phyloP scores from a whole-genome alignment of 805 yeast genomes.

The Candida sphagnicola region DNA sequence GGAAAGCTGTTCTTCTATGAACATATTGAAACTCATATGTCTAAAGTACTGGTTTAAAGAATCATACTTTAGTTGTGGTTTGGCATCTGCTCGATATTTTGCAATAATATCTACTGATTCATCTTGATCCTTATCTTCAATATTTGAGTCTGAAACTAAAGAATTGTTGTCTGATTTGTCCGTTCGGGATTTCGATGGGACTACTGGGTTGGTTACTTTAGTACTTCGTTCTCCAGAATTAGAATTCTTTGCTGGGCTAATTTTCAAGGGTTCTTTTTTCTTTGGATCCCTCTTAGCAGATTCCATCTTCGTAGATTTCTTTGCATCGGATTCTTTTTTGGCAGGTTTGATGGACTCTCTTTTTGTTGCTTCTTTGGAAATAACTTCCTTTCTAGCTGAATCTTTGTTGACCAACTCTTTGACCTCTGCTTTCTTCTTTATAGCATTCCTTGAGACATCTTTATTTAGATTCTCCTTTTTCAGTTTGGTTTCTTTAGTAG shows the following conservation, averaged over 20 bases:
- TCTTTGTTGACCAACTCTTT: not conserved
- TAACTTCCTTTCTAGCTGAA: not conserved
- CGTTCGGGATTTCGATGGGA: no score
- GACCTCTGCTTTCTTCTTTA: not conserved
- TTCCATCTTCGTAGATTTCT: not conserved
- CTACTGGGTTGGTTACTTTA: no score
- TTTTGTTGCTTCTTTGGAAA: not conserved
- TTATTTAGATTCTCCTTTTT: not conserved
- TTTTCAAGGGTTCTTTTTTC: no score
- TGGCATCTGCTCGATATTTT: not conserved
- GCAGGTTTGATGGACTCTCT: not conserved
- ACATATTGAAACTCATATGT: constrained; percentile 58
- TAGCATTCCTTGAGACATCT: not conserved
- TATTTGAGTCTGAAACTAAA: not conserved
- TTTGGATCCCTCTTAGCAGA: constrained; percentile 4
- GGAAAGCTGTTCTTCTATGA: constrained; percentile 52
- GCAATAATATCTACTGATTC: constrained; percentile 1
- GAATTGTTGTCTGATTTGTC: no score
- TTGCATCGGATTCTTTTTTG: not conserved
- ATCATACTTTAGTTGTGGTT: constrained; percentile 46
- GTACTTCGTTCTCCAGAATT: no score
- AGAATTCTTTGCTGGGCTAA: no score
- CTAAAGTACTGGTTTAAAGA: constrained; percentile 49
- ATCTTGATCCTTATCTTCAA: not conserved
- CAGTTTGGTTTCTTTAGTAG: not conserved